Base-by-base conservation (phyloP, 2,329 filamentous ascomycete species). In the Xylaria sp. region DNA sequence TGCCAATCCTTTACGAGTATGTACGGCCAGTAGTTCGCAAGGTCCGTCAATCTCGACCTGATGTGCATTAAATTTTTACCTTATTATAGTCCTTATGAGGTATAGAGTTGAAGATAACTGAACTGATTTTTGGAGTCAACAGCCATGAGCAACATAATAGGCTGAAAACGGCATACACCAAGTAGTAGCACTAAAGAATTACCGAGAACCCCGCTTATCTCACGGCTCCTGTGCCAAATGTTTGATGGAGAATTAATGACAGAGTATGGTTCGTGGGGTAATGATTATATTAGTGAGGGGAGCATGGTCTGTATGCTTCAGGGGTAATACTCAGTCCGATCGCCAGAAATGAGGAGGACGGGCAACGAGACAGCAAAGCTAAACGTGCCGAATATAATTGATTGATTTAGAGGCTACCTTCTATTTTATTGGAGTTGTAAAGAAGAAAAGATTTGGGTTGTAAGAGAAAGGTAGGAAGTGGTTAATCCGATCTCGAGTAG, bases 321-420 rank as follows among this genome's bases (percentile, higher is more conserved):
- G 40, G 40, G 40, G 40, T 6, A n/a, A n/a, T n/a, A 42, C 16
- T 3, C 18, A 5, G 16, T 47, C n/a, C 16, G 42, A 21, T 21
- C 42, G 6, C 42, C 9, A 21, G n/a, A 8, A 47, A 21, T 0
- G 12, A 47, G 3, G 1, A 47, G 9, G n/a, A 21, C n/a, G 6
- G n/a, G n/a, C n/a, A 21, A 23, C n/a, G 1, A 21, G 18, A 21
- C 18, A 21, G 3, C 42, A 21, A 23, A 3, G 9, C 10, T 23
- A n/a, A 47, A 18, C 10, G 13, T 40, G 37, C 37, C 16, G 37
- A 40, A 16, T 40, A 13, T 4, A 13, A 40, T 18, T 40, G 37
- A 18, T 1, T 13, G 37, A 10, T 40, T 18, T 40, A 2, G 86
- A 73, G 88, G 88, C 75, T 88, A 35, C 1, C 6, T 10, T 9